phyloP scores from a whole-genome alignment of 2,329 filamentous ascomycete species.

The Magnaporthiopsis poae region DNA sequence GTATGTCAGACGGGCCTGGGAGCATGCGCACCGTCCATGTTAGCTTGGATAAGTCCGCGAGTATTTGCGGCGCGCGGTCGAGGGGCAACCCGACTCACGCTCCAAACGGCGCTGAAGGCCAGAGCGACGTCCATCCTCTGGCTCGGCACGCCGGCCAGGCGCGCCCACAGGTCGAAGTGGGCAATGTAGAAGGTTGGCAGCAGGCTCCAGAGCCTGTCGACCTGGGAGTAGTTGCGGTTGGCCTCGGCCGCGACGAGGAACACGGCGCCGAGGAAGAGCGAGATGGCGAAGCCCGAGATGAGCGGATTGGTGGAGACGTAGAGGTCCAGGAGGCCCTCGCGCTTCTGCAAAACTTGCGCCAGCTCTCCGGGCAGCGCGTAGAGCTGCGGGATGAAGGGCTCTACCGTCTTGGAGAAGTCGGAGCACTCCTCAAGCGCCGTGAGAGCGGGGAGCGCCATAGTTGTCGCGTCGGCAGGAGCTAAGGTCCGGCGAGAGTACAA shows the following conservation, averaged over 20 bases:
- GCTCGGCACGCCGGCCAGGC: conserved; percentile 60
- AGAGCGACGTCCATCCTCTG: conserved; percentile 63
- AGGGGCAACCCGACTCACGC: conserved; percentile 42
- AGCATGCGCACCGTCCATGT: conserved; percentile 15
- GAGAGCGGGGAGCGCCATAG: conserved; percentile 64
- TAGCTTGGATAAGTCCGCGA: background rate
- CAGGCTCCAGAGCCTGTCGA: conserved; percentile 86
- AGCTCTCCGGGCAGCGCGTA: conserved; percentile 58
- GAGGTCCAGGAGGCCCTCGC: conserved; percentile 54
- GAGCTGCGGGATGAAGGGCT: conserved; percentile 63
- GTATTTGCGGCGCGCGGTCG: background rate
- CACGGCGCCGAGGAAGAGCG: conserved; percentile 58
- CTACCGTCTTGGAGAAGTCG: conserved; percentile 63
- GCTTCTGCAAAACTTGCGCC: conserved; percentile 47
- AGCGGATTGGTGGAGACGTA: conserved; percentile 83
- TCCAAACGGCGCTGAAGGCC: conserved; percentile 66
- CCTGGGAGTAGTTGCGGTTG: conserved; percentile 93
- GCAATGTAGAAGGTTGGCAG: conserved; percentile 77
- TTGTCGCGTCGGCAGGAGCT: background rate
- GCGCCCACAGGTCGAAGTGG: conserved; percentile 77
- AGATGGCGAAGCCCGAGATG: conserved; percentile 62
- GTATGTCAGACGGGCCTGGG: conserved; percentile 69
- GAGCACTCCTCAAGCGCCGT: conserved; percentile 63
- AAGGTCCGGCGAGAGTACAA: background rate
- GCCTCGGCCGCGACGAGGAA: conserved; percentile 71